A percentile compares a stretch with the other conserved stretches of the same genome.
Evolutionary conservation across 116 monocot species (phyloP).

Genomic region (Zostera marina): DNA sequence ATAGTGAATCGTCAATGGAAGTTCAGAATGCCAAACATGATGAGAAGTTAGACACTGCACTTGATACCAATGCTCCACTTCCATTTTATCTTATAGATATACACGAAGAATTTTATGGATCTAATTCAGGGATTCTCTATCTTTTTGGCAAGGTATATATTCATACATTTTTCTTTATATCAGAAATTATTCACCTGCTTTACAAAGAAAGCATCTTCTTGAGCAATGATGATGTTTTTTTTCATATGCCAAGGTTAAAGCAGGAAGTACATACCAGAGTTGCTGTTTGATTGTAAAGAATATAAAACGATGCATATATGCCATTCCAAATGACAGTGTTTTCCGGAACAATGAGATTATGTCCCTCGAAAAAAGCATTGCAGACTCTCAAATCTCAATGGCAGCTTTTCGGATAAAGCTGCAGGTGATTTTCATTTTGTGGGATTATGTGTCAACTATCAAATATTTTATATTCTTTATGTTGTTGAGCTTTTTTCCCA

Average conservation of each 20-base stretch:
- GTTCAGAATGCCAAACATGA: slow-evolving; percentile 15
- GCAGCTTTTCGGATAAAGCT: slow-evolving; percentile 39
- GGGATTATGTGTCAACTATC: background rate
- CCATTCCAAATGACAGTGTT: slow-evolving; percentile 54
- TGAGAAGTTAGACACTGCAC: slow-evolving; percentile 41
- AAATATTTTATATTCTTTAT: background rate
- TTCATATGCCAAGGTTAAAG: slow-evolving; percentile 44
- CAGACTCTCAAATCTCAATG: slow-evolving; percentile 14
- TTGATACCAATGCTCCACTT: slow-evolving; percentile 52
- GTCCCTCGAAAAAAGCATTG: slow-evolving; percentile 24
- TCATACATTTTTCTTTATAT: background rate
- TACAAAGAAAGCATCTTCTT: too few species aligned
- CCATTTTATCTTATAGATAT: slow-evolving; percentile 85
- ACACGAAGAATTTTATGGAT: slow-evolving; percentile 16
- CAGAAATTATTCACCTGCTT: background rate
- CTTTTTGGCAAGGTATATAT: slow-evolving; percentile 79
- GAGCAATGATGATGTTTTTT: background rate
- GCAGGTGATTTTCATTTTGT: slow-evolving; percentile 32
- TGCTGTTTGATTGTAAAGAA: slow-evolving; percentile 89
- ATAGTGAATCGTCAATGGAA: slow-evolving; percentile 7
- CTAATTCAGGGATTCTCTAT: slow-evolving; percentile 52
- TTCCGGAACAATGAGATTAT: slow-evolving; percentile 31
- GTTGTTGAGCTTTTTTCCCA: background rate
- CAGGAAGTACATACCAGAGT: slow-evolving; percentile 57
- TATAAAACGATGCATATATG: slow-evolving; percentile 91